phyloP scores from a whole-genome alignment of 2,329 filamentous ascomycete species.

The Incumbomyces delicatus region DNA sequence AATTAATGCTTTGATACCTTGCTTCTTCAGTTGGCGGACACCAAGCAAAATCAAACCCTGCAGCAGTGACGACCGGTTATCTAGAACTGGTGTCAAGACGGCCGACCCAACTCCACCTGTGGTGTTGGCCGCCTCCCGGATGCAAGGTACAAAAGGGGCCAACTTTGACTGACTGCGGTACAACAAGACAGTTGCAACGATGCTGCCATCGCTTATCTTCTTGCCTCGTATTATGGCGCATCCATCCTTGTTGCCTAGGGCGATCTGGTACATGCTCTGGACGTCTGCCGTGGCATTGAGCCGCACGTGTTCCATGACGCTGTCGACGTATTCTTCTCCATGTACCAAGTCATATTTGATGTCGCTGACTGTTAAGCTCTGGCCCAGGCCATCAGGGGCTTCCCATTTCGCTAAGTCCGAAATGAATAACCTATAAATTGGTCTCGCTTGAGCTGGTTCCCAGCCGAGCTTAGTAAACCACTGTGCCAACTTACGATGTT shows the following conservation, averaged over 20 bases:
- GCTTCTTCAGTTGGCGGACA: slow-evolving; percentile 69
- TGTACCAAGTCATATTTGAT: slow-evolving; percentile 77
- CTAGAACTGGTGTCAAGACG: slow-evolving; percentile 58
- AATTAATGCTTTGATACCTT: slow-evolving; percentile 63
- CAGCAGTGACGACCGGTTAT: slow-evolving; percentile 60
- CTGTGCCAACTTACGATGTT: slow-evolving; percentile 52
- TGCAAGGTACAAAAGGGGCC: slow-evolving; percentile 58
- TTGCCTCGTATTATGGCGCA: slow-evolving; percentile 81
- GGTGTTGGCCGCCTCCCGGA: slow-evolving; percentile 50
- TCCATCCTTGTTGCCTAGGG: slow-evolving; percentile 58
- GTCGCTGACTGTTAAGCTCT: slow-evolving; percentile 61
- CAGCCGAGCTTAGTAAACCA: slow-evolving; percentile 91
- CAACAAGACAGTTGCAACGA: slow-evolving; percentile 71
- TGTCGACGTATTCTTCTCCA: slow-evolving; percentile 64
- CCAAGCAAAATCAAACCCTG: slow-evolving; percentile 74
- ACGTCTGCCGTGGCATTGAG: slow-evolving; percentile 67
- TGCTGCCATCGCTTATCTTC: slow-evolving; percentile 52
- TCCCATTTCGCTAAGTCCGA: slow-evolving; percentile 63
- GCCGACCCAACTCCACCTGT: slow-evolving; percentile 73
- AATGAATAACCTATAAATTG: slow-evolving; percentile 63
- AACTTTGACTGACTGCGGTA: slow-evolving; percentile 62
- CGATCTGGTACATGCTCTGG: slow-evolving; percentile 67
- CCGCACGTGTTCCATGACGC: slow-evolving; percentile 64
- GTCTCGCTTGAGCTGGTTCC: slow-evolving; percentile 58
- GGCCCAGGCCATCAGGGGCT: slow-evolving; percentile 65